Conservation (phyloP, 352 stramenopile species). For the Globisporangium viniferum region DNA sequence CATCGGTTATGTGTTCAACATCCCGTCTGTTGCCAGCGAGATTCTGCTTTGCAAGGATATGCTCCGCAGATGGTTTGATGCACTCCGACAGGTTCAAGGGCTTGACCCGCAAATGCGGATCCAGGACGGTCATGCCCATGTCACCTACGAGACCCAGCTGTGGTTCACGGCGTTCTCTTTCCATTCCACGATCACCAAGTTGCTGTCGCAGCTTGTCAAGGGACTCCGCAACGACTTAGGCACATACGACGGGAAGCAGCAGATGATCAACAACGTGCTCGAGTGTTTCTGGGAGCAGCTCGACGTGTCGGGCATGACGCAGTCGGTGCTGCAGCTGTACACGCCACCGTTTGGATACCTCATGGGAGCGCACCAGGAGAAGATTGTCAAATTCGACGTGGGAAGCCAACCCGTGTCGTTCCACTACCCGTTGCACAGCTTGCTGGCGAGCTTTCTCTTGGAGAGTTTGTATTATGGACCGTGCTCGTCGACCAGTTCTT, state of each 20-base stretch:
- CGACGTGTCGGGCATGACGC: conserved; percentile 37
- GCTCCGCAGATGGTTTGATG: conserved; percentile 69
- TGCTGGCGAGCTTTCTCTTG: conserved; percentile 78
- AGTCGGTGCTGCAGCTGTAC: conserved; percentile 48
- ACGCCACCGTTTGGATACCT: conserved; percentile 59
- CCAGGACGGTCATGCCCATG: conserved; percentile 79
- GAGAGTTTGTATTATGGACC: conserved; percentile 70
- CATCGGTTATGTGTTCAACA: conserved; percentile 95
- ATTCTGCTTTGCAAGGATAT: conserved; percentile 50
- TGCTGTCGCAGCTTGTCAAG: conserved; percentile 59
- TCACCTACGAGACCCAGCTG: conserved; percentile 93
- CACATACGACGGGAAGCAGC: conserved; percentile 31
- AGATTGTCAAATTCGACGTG: conserved; percentile 79
- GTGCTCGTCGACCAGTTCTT: conserved; percentile 13
- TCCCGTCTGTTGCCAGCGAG: conserved; percentile 67
- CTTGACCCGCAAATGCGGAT: conserved; percentile 76
- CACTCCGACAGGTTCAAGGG: conserved; percentile 72
- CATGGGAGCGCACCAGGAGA: conserved; percentile 40
- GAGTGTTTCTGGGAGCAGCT: conserved; percentile 74
- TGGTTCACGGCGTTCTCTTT: conserved; percentile 95
- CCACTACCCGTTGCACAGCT: conserved; percentile 86
- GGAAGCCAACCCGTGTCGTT: conserved; percentile 80
- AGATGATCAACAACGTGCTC: conserved; percentile 72
- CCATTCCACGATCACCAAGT: conserved; percentile 65
- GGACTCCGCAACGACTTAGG: conserved; percentile 58